phyloP scores from a whole-genome alignment of 2,329 filamentous ascomycete species.

The Fusarium denticulatum region DNA sequence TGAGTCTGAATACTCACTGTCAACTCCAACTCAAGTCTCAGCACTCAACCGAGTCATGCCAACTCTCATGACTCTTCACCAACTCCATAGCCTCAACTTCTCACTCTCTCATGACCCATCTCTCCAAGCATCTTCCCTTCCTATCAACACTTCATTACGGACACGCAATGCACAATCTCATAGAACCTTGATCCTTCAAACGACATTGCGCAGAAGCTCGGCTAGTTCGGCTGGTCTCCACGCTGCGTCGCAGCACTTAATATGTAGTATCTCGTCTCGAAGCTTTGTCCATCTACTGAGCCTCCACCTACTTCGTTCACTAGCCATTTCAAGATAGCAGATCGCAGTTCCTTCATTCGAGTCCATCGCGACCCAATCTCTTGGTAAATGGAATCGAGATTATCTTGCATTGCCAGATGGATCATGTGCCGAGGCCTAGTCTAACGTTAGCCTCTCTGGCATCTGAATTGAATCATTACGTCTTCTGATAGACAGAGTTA shows the following conservation, averaged over 20 bases:
- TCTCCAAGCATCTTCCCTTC: not conserved
- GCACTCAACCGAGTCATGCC: not conserved
- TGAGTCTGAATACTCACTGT: not conserved
- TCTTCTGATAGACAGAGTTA: not conserved
- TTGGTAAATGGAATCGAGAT: not conserved
- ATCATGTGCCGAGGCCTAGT: not conserved
- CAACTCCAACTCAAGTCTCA: not conserved
- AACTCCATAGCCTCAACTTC: not conserved
- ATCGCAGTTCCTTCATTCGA: not conserved
- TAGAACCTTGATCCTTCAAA: not conserved
- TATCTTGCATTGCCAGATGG: not conserved
- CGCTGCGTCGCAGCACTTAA: not conserved
- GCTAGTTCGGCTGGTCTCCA: not conserved
- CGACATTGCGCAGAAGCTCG: not conserved
- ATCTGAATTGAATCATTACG: not conserved
- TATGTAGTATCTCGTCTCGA: not conserved
- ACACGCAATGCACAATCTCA: not conserved
- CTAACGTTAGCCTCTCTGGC: not conserved
- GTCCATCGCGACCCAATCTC: not conserved
- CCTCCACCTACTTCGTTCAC: slow-evolving; percentile 2
- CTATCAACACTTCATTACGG: not conserved
- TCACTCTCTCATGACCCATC: not conserved
- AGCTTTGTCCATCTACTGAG: slow-evolving; percentile 2
- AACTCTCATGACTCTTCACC: not conserved
- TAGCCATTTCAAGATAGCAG: slow-evolving; percentile 12